These are phyloP conservation scores for Coemansia guatemalensis DNA, from an alignment of 192 early-diverging fungal genomes.

Conservation along the genomic window DNA sequence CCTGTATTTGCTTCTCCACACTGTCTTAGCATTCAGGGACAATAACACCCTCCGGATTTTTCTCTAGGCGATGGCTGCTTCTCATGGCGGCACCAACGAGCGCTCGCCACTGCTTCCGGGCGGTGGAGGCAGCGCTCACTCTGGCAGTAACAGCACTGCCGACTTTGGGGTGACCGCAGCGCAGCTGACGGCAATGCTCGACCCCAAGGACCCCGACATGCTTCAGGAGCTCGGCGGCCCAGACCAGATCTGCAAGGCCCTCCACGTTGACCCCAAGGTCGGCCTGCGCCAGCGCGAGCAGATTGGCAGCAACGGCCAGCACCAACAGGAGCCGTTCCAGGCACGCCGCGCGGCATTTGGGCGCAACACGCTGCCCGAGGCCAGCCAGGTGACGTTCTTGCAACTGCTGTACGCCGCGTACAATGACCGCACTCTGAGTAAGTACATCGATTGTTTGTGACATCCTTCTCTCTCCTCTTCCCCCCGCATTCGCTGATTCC, in stretches of 20 bases:
- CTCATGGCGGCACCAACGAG: constrained; percentile 40
- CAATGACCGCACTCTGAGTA: constrained; percentile 68
- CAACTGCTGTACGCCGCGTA: constrained; percentile 60
- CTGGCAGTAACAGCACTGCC: constrained; percentile 11
- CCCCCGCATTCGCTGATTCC: neutral
- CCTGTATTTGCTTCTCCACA: neutral
- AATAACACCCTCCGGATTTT: neutral
- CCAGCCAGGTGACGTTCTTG: constrained; percentile 56
- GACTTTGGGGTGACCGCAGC: constrained; percentile 53
- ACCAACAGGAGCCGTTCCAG: constrained; percentile 54
- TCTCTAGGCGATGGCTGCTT: constrained; percentile 16
- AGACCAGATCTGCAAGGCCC: constrained; percentile 56
- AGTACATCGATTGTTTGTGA: constrained; percentile 20
- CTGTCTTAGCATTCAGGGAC: neutral
- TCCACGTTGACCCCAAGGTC: constrained; percentile 60
- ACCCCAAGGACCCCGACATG: constrained; percentile 63
- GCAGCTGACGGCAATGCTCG: constrained; percentile 60
- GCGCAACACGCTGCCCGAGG: constrained; percentile 58
- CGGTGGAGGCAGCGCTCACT: constrained; percentile 1
- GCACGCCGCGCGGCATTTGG: constrained; percentile 52
- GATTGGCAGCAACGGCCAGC: constrained; percentile 24
- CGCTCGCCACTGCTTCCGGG: constrained; percentile 50
- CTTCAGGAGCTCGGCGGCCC: constrained; percentile 63
- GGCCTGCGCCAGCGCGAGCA: constrained; percentile 60
- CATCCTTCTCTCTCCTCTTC: neutral